Conservation (phyloP, 441 rosid species). For the Adansonia grandidieri region DNA sequence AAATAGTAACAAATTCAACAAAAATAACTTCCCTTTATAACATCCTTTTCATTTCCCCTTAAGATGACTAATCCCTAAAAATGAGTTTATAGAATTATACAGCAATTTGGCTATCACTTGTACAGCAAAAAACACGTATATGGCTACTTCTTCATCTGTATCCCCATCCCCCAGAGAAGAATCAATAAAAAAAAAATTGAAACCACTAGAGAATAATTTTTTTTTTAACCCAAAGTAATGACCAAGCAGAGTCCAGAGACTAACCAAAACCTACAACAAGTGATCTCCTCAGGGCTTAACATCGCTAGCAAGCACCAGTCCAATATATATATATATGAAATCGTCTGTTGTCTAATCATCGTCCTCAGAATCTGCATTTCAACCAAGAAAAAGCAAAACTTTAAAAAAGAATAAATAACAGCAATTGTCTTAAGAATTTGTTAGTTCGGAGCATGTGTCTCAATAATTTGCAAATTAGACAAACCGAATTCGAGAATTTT, state of each 20-base stretch:
- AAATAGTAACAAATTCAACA: background rate
- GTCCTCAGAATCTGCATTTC: conserved; percentile 86
- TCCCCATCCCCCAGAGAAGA: conserved; percentile 22
- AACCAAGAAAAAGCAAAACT: conserved; percentile 23
- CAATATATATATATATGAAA: background rate
- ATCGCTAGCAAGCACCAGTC: conserved; percentile 13
- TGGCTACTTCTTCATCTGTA: conserved; percentile 25
- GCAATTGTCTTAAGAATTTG: background rate
- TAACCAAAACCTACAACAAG: conserved; percentile 27
- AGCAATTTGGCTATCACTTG: conserved; percentile 44
- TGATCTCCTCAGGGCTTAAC: conserved; percentile 27
- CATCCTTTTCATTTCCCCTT: conserved; percentile 21
- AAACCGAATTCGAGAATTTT: background rate
- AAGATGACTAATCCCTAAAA: conserved; percentile 21
- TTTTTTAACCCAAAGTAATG: conserved; percentile 28
- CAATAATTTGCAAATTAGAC: conserved; percentile 4
- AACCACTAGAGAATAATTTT: conserved; percentile 6
- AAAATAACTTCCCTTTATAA: background rate
- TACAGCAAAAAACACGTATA: conserved; percentile 34
- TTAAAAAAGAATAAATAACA: background rate
- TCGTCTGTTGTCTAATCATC: conserved; percentile 61
- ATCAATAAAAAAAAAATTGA: conserved; percentile 22
- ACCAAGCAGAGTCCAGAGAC: conserved; percentile 31
- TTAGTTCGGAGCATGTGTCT: background rate
- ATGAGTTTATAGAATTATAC: conserved; percentile 40